Base-by-base conservation (phyloP, 129 eudicot genomes). In the Tanacetum coccineum region DNA sequence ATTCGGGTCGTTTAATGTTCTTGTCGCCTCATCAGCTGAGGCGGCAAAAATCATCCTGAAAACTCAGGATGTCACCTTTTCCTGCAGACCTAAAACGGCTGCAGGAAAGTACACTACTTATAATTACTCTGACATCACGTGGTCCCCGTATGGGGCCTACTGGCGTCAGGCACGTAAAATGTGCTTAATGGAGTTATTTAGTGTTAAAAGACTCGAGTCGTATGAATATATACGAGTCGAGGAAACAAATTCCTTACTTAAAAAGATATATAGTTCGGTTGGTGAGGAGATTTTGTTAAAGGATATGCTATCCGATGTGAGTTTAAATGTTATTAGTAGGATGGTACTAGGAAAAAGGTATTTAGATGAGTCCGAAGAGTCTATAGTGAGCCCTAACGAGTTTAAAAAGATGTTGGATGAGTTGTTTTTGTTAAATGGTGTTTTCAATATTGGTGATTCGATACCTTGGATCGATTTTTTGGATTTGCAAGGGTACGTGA, bases 281-380 rank as follows among this genome's bases (percentile, higher is more conserved):
- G 80, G 91, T 0, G 48, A 68, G 13, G 71, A 71, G 14, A 51
- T 80, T 1, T 18, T 28, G 14, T 13, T 90, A 57, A 90, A 90
- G 70, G 95, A 84, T 52, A 22, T 72, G 25, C 59, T 90, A 13
- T 77, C 97, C 0, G 84, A 81, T 0, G 70, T 90, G 56, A 86
- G 95, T 69, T 64, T 87, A 70, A 86, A 86, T 32, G 97, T 90
- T 60, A 86, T 86, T 20, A 83, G 96, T 39, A 68, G 96, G 40
- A 89, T 89, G 96, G 96, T 89, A 15, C 65, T 89, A 78, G 96
- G 95, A 70, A 83, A 86, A 59, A 65, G 81, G 68, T 83, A 89
- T 58, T 55, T 79, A 46, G 86, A 79, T 46, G 80, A 77, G 11
- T n/a, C 67, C 6, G 79, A 75, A 7, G 66, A 81, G 57, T 68